phyloP scores from a whole-genome alignment of 2,329 filamentous ascomycete species.

The Aspergillus sp. region DNA sequence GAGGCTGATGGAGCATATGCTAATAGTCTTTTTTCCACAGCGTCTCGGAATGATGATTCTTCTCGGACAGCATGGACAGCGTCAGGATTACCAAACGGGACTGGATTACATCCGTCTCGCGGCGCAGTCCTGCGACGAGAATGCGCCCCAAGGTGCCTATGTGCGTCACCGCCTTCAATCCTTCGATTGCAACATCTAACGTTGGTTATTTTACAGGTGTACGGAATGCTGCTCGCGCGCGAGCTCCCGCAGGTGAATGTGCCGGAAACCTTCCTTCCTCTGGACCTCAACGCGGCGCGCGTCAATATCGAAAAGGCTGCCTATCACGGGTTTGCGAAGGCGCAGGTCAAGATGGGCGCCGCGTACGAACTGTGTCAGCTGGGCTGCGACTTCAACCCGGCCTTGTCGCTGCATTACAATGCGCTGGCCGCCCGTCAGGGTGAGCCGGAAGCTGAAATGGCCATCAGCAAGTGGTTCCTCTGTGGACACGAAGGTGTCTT shows the following conservation, averaged over 20 bases:
- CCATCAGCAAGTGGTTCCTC: conserved; percentile 97
- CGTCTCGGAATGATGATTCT: conserved; percentile 97
- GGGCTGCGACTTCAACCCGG: conserved; percentile 90
- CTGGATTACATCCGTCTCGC: conserved; percentile 79
- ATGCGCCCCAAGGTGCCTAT: conserved; percentile 93
- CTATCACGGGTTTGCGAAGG: conserved; percentile 92
- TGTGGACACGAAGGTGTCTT: conserved; percentile 92
- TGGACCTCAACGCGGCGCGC: conserved; percentile 70
- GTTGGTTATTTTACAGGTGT: conserved; percentile 52
- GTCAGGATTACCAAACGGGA: conserved; percentile 73
- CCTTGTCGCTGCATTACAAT: conserved; percentile 92
- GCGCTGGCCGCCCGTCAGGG: conserved; percentile 88
- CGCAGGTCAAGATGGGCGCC: conserved; percentile 94
- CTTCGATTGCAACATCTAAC: conserved; percentile 5
- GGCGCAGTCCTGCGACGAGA: conserved; percentile 87
- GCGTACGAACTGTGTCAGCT: conserved; percentile 93
- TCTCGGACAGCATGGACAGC: conserved; percentile 87
- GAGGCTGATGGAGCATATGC: neutral
- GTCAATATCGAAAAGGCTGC: conserved; percentile 95
- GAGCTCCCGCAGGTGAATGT: conserved; percentile 89
- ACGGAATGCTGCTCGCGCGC: conserved; percentile 87
- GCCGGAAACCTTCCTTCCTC: conserved; percentile 67
- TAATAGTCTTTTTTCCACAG: conserved; percentile 44
- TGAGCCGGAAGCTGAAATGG: conserved; percentile 88
- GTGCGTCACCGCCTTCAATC: conserved; percentile 33